These are phyloP conservation scores for Verbascum thapsus DNA, from an alignment of 257 asterid species.

Conservation along the genomic window DNA sequence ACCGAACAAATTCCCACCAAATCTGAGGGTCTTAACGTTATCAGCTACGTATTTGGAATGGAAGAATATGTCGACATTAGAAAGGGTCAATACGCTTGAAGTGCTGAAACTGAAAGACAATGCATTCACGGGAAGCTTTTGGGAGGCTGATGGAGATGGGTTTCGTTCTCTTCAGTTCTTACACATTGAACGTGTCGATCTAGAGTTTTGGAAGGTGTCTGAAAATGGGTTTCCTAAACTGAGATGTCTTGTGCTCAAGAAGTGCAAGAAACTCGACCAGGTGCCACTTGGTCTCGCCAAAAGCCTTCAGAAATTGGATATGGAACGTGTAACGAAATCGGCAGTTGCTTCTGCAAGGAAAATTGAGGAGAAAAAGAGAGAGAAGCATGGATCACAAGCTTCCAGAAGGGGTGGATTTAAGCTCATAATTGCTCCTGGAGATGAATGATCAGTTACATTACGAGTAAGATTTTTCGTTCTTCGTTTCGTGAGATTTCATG, in stretches of 20 bases:
- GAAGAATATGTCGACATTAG: slow-evolving; percentile 37
- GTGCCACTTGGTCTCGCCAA: slow-evolving; percentile 32
- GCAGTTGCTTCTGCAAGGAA: slow-evolving; percentile 18
- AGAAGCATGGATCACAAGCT: background rate
- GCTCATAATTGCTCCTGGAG: slow-evolving; percentile 5
- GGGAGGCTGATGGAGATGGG: slow-evolving; percentile 28
- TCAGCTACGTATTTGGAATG: slow-evolving; percentile 37
- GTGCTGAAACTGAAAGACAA: slow-evolving; percentile 35
- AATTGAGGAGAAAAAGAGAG: slow-evolving; percentile 9
- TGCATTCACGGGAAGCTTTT: slow-evolving; percentile 32
- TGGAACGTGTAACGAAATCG: slow-evolving; percentile 6
- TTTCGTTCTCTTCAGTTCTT: slow-evolving; percentile 36
- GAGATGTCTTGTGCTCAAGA: slow-evolving; percentile 29
- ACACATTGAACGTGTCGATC: slow-evolving; percentile 29
- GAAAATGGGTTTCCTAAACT: slow-evolving; percentile 27
- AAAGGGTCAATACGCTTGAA: slow-evolving; percentile 31
- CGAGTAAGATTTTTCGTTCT: no score
- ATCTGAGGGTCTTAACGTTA: slow-evolving; percentile 33
- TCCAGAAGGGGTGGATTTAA: background rate
- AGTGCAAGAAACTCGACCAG: slow-evolving; percentile 31
- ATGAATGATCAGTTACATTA: background rate
- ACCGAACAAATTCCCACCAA: slow-evolving; percentile 29
- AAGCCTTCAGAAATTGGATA: slow-evolving; percentile 33
- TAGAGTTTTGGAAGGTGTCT: slow-evolving; percentile 34
- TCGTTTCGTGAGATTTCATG: no score